Evolutionary conservation across 768 basidiomycete species (phyloP).

Genomic region (Arthromyces matolae): DNA sequence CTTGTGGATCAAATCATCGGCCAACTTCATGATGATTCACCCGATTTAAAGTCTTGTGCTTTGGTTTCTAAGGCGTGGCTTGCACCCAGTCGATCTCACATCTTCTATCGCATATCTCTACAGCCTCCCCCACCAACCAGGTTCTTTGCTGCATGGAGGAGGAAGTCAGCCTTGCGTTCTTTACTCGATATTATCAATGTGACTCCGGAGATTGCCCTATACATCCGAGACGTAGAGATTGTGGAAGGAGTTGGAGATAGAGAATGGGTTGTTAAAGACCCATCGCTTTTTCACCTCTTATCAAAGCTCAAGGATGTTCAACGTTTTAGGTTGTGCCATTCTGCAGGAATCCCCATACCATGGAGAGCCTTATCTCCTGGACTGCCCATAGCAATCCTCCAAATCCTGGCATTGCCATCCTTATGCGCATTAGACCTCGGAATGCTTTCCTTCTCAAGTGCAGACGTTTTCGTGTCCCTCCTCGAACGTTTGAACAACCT

Average conservation of each 20-base stretch:
- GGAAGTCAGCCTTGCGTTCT: constrained; percentile 11
- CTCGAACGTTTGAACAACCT: constrained; percentile 17
- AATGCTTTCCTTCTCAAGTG: constrained; percentile 16
- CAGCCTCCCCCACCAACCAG: constrained; percentile 14
- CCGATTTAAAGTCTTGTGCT: constrained; percentile 21
- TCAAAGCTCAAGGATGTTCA: constrained; percentile 17
- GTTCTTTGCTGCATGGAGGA: neutral
- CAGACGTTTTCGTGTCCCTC: constrained; percentile 14
- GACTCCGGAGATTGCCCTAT: constrained; percentile 13
- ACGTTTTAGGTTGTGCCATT: constrained; percentile 21
- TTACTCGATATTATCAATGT: constrained; percentile 15
- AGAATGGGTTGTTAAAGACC: constrained; percentile 22
- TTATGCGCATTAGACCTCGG: constrained; percentile 20
- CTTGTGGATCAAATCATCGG: constrained; percentile 25
- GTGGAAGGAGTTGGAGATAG: constrained; percentile 21
- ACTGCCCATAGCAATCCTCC: constrained; percentile 16
- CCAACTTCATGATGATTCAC: constrained; percentile 20
- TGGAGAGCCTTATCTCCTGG: constrained; percentile 17
- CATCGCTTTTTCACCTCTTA: constrained; percentile 17
- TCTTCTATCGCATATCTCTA: constrained; percentile 23
- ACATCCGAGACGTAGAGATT: constrained; percentile 22
- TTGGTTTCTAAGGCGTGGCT: constrained; percentile 28
- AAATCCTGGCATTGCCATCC: constrained; percentile 17
- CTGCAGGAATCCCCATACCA: constrained; percentile 18
- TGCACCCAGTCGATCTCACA: constrained; percentile 19